Conservation (phyloP, 129 eudicot genomes). For the carrot (Daucus carota) region DH1_v3.0 NC_030382.2:36582501-36583000, state of each 20-base stretch:
- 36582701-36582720: background rate
- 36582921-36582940: too few relatives aligned
- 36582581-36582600: background rate
- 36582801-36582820: background rate
- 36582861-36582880: too few relatives aligned
- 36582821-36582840: too few relatives aligned
- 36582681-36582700: background rate
- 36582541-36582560: background rate
- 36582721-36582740: background rate
- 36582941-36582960: too few relatives aligned
- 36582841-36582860: background rate
- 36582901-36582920: too few relatives aligned
- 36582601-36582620: background rate
- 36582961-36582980: too few relatives aligned
- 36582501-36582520: background rate
- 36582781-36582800: background rate
- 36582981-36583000: too few relatives aligned
- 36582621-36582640: background rate
- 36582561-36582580: background rate
- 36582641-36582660: background rate
- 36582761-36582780: background rate
- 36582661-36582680: background rate
- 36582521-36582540: background rate
- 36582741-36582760: background rate
- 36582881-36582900: too few relatives aligned